Percentiles rank a stretch among this genome's conserved stretches.
These are phyloP conservation scores for Rhizopogon parksii DNA, from an alignment of 1,284 basidiomycete species.

Conservation along the genomic window DNA sequence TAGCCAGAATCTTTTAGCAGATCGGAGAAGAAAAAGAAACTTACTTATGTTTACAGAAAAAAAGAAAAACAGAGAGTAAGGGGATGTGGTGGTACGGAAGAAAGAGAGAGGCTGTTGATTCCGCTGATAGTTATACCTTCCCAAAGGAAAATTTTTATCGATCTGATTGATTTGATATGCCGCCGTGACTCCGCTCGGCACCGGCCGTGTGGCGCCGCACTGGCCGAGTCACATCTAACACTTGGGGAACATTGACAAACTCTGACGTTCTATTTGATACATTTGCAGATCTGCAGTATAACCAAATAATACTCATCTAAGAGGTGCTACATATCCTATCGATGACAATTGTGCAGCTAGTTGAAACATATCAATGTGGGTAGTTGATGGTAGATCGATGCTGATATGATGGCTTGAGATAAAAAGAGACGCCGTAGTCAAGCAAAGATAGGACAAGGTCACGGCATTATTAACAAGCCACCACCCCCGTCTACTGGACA, in stretches of 20 bases:
- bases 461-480: conserved; percentile 8
- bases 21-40: conserved; percentile 15
- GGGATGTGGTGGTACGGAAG: conserved; percentile 47
- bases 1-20: conserved; percentile 1
- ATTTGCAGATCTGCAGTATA: background rate
- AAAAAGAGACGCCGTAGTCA: conserved; percentile 15
- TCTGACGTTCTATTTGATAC: background rate
- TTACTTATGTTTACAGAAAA: conserved; percentile 42
- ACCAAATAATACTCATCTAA: conserved; percentile 1
- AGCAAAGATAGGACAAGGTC: conserved; percentile 7
- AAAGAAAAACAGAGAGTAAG: conserved; percentile 31
- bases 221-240: conserved; percentile 13
- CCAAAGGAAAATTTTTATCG: conserved; percentile 48
- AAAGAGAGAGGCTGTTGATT: conserved; percentile 36
- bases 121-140: conserved; percentile 52
- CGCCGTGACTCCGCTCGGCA: conserved; percentile 26
- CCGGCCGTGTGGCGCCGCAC: conserved; percentile 10
- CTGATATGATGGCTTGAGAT: conserved; percentile 10
- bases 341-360: conserved; percentile 4
- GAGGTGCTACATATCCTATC: conserved; percentile 4
- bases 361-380: conserved; percentile 6
- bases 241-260: background rate
- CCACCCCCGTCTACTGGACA: background rate
- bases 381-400: conserved; percentile 7
- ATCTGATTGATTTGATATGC: conserved; percentile 37